Base-by-base conservation (phyloP, 768 basidiomycete genomes). In the Pleurotus djamor region DNA sequence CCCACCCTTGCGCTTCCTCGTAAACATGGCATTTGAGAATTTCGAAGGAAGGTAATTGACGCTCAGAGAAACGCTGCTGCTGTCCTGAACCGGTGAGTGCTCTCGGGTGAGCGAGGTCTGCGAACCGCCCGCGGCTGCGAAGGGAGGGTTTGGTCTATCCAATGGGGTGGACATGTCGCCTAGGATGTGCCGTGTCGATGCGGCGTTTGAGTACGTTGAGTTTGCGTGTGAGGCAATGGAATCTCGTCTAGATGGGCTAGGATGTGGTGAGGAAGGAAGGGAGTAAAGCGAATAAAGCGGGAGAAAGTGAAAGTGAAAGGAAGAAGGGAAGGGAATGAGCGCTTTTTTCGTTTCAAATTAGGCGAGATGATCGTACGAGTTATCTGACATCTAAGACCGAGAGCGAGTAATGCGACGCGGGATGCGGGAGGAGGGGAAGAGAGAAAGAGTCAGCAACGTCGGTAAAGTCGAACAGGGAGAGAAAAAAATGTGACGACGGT, bases 41-140 rank as follows among this genome's bases (percentile, higher is more conserved):
- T 94, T 94, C 58, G 78, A 73, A 9, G 91, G 91, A 17, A 92
- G 77, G 68, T 90, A 94, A 71, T 91, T 89, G 66, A 88, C 79
- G 57, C 79, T 81, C 60, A 90, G 81, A 7, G 74, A 73, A 28
- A 73, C 58, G 48, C 57, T 67, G 65, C 65, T 65, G 2, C 60
- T 60, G 33, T 67, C 65, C 48, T 54, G 55, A 41, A 36, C 62
- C 43, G 28, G 66, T 56, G 32, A 67, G 61, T 58, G 69, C 12
- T 59, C 61, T 57, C 62, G 62, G 41, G 62, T 60, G 52, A 66
- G 63, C 54, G 65, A 64, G 4, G 67, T 60, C 55, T 63, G 61
- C 12, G 66, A 67, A 16, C 60, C 64, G 48, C 37, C 57, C 4
- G 59, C 59, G 32, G 65, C 57, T 1, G 64, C 69, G 58, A 73